Evolutionary conservation across 2,329 filamentous ascomycete species (phyloP), one percentile per base, ranked within the genome.

Genomic region (Trichoderma lentiforme): DNA sequence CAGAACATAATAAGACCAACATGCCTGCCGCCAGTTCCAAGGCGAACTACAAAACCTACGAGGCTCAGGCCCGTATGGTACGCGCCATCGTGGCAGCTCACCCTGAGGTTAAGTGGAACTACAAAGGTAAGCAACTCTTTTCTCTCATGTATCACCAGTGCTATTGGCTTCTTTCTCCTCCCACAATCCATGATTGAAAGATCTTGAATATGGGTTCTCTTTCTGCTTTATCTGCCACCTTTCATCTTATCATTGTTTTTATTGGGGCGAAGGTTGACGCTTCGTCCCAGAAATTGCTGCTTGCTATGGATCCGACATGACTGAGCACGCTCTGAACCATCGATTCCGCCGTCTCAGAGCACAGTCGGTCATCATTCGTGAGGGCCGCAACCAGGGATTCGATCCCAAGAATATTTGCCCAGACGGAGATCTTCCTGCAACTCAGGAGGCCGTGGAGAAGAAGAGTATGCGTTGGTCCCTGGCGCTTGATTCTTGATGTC

Each of bases 21-120:
- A 88, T 89, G 87, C 81, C 86, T 4, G 79, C 84, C 3, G 63
- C 79, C 34, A 79, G 73, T 39, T 67, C 76, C 67, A 84, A 84
- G 70, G 83, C 86, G 15, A 90, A 89, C 75, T 91, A 90, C 81
- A 87, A 86, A 73, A 84, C 83, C 2, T 90, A 89, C 77, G 89
- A 91, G 78, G 83, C 86, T 0, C 87, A 89, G 74, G 85, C 86
- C 24, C 88, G 89, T 60, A 85, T 91, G 43, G 82, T 91, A 3
- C 86, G 88, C 1, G 89, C 89, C 6, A 86, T 91, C 28, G 81
- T 91, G 0, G 89, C 89, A 0, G 87, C 88, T 3, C 84, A 88
- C 69, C 86, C 86, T 0, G 81, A 82, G 0, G 76, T 87, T 0
- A 88, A 86, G 73, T 85, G 90, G 68, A 88, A 91, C 78, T 90